phyloP scores from a whole-genome alignment of 2,329 filamentous ascomycete species.

The Mycosphaerella sp. region DNA sequence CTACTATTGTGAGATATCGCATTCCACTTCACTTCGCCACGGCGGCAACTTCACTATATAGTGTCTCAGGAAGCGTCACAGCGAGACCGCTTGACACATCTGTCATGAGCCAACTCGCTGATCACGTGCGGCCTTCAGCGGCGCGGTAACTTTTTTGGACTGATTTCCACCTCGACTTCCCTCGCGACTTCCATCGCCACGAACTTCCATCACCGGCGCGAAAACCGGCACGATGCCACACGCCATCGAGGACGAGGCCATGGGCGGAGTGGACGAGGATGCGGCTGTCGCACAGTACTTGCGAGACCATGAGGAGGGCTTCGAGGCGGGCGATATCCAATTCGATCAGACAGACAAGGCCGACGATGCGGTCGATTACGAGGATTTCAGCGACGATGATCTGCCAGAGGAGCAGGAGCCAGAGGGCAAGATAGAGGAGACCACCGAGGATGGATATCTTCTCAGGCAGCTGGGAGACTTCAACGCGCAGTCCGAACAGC shows the following conservation, averaged over 20 bases:
- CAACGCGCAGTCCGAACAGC: conserved; percentile 13
- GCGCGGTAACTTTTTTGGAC: conserved; percentile 1
- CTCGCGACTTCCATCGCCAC: not conserved
- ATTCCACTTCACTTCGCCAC: not conserved
- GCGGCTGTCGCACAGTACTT: conserved; percentile 30
- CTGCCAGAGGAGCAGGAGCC: conserved; percentile 69
- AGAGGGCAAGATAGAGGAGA: conserved; percentile 17
- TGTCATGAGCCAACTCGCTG: conserved; percentile 7
- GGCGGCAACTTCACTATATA: not conserved
- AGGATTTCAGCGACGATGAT: conserved; percentile 88
- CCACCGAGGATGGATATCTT: conserved; percentile 14
- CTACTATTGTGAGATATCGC: not conserved
- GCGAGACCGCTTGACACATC: not conserved
- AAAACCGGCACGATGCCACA: conserved; percentile 33
- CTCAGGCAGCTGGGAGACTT: conserved; percentile 11
- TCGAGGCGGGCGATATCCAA: conserved; percentile 26
- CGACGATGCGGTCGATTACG: conserved; percentile 84
- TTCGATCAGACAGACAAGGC: conserved; percentile 65
- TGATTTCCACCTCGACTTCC: not conserved
- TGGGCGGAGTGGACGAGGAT: conserved; percentile 24
- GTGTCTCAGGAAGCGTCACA: not conserved
- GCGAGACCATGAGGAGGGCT: conserved; percentile 23
- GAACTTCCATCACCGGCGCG: not conserved
- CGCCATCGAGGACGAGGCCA: conserved; percentile 28
- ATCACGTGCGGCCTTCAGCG: conserved; percentile 1